These are phyloP conservation scores for Lipomyces starkeyi DNA, from an alignment of 805 yeast species.

Conservation along the genomic window DNA sequence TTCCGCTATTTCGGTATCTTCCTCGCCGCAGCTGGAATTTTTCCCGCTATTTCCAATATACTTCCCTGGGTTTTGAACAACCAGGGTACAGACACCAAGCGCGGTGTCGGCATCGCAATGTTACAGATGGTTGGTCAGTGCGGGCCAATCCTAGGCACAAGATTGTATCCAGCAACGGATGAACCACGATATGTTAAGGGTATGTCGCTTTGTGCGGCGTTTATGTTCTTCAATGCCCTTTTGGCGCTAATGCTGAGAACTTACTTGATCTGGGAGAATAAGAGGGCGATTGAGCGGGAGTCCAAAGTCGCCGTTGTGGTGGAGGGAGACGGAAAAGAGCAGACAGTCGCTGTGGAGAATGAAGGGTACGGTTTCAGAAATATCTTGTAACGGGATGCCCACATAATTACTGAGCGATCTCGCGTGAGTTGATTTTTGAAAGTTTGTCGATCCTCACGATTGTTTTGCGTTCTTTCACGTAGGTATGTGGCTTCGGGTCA, in stretches of 20 bases:
- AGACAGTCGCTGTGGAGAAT: not conserved
- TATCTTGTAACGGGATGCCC: not conserved
- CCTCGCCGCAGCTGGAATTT: slow-evolving; percentile 9
- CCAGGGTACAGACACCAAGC: slow-evolving; percentile 10
- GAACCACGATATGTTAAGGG: slow-evolving; percentile 1
- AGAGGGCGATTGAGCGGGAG: not conserved
- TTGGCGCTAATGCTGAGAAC: slow-evolving; percentile 1
- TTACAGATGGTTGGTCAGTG: slow-evolving; percentile 1
- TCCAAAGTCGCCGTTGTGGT: not conserved
- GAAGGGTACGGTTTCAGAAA: slow-evolving; percentile 7
- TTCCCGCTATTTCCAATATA: slow-evolving; percentile 4
- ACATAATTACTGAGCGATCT: not conserved
- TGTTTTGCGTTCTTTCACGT: too few species aligned
- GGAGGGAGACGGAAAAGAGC: not conserved
- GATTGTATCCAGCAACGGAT: slow-evolving; percentile 2
- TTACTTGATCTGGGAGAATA: slow-evolving; percentile 4
- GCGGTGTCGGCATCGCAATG: slow-evolving; percentile 2
- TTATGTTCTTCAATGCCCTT: slow-evolving; percentile 6
- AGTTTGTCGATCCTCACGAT: too few species aligned
- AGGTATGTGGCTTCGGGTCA: too few species aligned
- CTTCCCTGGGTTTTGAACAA: slow-evolving; percentile 7
- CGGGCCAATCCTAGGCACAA: slow-evolving; percentile 5
- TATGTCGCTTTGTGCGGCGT: slow-evolving; percentile 2
- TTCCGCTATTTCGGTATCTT: slow-evolving; percentile 7
- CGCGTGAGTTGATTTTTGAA: too few species aligned